phyloP scores from a whole-genome alignment of 2,329 filamentous ascomycete species.

The Neofusicoccum ribis region DNA sequence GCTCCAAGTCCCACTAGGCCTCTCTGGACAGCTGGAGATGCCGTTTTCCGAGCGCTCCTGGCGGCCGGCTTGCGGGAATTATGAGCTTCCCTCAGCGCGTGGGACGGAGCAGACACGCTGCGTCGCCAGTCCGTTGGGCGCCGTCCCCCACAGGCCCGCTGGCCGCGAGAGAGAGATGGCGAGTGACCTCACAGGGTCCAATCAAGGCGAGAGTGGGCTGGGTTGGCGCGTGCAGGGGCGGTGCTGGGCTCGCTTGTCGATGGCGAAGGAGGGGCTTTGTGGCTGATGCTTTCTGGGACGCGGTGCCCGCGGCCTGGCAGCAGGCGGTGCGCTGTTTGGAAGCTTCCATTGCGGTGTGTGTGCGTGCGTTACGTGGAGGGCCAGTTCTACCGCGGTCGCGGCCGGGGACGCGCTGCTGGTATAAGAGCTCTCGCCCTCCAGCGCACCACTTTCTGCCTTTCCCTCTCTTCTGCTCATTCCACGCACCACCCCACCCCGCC shows the following conservation, averaged over 20 bases:
- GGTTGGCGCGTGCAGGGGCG: constrained; percentile 11
- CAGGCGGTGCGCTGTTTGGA: background rate
- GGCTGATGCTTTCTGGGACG: background rate
- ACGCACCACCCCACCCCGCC: background rate
- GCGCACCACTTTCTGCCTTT: background rate
- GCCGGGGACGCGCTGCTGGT: background rate
- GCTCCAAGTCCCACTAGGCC: background rate
- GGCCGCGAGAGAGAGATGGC: background rate
- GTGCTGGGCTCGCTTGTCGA: constrained; percentile 6
- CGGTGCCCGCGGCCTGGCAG: constrained; percentile 4
- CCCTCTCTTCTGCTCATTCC: constrained; percentile 7
- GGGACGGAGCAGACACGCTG: background rate
- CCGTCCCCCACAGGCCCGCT: background rate
- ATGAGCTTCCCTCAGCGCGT: background rate
- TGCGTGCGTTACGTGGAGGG: constrained; percentile 10
- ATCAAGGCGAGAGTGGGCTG: background rate
- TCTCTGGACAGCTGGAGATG: background rate
- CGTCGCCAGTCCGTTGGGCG: background rate
- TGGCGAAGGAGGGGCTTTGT: background rate
- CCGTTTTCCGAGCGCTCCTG: constrained; percentile 2
- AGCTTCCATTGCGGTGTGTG: constrained; percentile 12
- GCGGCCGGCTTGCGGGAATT: constrained; percentile 4
- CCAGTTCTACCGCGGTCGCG: background rate
- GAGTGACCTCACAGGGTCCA: background rate
- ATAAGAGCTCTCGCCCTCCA: constrained; percentile 7